Evolutionary conservation across 208 protist genomes (phyloP).

Genomic region (Acanthamoeba triangularis): DNA sequence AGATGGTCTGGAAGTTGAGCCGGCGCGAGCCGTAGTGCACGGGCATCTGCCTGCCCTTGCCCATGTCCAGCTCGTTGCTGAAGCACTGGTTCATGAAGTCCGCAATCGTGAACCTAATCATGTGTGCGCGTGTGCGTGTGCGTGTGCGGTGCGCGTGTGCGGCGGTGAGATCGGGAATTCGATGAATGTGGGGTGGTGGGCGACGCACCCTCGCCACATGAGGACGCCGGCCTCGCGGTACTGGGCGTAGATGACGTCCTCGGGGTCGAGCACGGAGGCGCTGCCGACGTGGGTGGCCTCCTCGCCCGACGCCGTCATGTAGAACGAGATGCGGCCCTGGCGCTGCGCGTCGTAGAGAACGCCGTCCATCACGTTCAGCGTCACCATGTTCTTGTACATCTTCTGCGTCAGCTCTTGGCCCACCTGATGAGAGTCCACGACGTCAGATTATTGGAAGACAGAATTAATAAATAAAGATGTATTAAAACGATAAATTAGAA

Average conservation of each 20-base stretch:
- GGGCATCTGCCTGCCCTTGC: conserved; percentile 98
- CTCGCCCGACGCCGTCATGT: conserved; percentile 98
- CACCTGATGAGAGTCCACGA: conserved; percentile 71
- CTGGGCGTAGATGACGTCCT: conserved; percentile 97
- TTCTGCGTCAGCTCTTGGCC: conserved; percentile 89
- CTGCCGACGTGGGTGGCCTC: conserved; percentile 95
- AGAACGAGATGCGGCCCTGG: conserved; percentile 98
- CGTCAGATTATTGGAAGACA: too few species aligned
- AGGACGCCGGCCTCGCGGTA: conserved; percentile 96
- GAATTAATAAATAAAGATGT: too few species aligned
- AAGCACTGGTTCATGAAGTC: conserved; percentile 98
- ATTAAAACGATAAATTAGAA: too few species aligned
- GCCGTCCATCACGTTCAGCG: conserved; percentile 95
- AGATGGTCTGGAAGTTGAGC: conserved; percentile 97
- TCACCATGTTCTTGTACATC: conserved; percentile 96
- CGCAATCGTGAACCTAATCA: conserved; percentile 95
- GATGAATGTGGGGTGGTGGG: too few species aligned
- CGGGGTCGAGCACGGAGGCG: conserved; percentile 93
- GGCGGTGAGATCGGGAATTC: too few species aligned
- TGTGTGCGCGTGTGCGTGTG: neutral
- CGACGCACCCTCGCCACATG: conserved; percentile 86
- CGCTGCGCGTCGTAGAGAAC: conserved; percentile 95
- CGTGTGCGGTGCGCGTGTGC: too few species aligned
- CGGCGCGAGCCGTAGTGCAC: conserved; percentile 97
- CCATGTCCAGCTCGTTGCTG: conserved; percentile 91